These are phyloP conservation scores for Nicotiana noctiflora DNA, from an alignment of 257 asterid species.

Conservation along the genomic window DNA sequence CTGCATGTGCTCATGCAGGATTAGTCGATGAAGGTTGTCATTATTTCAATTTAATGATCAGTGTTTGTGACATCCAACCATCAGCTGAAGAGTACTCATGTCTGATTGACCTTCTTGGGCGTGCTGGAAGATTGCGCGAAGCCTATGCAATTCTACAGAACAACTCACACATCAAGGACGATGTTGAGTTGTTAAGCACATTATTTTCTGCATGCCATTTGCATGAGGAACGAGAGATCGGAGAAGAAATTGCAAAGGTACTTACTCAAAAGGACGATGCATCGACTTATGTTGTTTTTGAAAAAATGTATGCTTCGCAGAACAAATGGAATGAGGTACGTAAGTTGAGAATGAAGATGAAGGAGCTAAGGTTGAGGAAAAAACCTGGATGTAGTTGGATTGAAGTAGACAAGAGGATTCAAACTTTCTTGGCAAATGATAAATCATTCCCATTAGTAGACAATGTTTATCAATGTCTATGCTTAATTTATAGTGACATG, in stretches of 20 bases:
- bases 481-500: slow-evolving; percentile 40
- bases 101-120: slow-evolving; percentile 65
- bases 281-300: slow-evolving; percentile 54
- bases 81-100: slow-evolving; percentile 65
- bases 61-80: slow-evolving; percentile 38
- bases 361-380: slow-evolving; percentile 50
- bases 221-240: slow-evolving; percentile 51
- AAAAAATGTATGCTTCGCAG: slow-evolving; percentile 51
- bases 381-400: slow-evolving; percentile 80
- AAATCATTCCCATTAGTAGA: slow-evolving; percentile 33
- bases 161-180: slow-evolving; percentile 26
- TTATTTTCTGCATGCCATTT: slow-evolving; percentile 52
- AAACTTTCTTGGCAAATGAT: slow-evolving; percentile 50
- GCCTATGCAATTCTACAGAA: slow-evolving; percentile 53
- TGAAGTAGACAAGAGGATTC: slow-evolving; percentile 47
- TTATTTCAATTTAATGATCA: slow-evolving; percentile 44
- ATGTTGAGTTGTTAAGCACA: slow-evolving; percentile 55
- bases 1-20: slow-evolving; percentile 83
- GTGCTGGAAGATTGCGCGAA: slow-evolving; percentile 60
- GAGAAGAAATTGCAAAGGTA: slow-evolving; percentile 44
- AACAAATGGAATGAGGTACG: slow-evolving; percentile 55
- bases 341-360: slow-evolving; percentile 53
- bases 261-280: slow-evolving; percentile 53
- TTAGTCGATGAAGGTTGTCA: slow-evolving; percentile 54
- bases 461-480: slow-evolving; percentile 43